phyloP scores from a whole-genome alignment of 176 grass and related monocot genomes.

The Aegilops tauschii region DNA sequence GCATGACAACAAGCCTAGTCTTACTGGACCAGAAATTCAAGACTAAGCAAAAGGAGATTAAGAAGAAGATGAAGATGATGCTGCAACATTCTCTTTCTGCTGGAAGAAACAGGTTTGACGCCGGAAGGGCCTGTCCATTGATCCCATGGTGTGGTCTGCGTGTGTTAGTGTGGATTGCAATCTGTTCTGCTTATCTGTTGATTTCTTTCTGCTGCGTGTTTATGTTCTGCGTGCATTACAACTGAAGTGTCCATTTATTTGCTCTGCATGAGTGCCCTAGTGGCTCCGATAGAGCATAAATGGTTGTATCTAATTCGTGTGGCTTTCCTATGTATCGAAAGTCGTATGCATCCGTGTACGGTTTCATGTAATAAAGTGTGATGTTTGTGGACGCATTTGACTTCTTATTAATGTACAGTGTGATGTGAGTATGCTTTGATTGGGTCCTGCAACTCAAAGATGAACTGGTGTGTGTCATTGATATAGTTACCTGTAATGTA shows the following conservation, averaged over 20 bases:
- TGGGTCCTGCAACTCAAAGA: neutral
- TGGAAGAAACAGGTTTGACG: neutral
- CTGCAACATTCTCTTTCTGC: neutral
- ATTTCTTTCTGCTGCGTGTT: neutral
- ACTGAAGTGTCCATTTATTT: neutral
- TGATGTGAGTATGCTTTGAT: neutral
- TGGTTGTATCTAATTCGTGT: neutral
- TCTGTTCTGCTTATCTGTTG: neutral
- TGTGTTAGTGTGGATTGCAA: neutral
- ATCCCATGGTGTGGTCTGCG: neutral
- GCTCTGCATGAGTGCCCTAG: neutral
- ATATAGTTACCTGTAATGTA: neutral
- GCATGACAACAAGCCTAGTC: neutral
- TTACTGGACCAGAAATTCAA: neutral
- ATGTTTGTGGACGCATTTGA: neutral
- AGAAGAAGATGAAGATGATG: neutral
- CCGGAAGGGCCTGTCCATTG: neutral
- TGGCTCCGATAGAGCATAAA: neutral
- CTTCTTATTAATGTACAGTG: neutral
- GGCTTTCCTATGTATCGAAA: neutral
- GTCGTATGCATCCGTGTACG: neutral
- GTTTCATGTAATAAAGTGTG: neutral
- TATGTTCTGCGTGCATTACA: too few relatives aligned
- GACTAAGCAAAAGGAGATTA: neutral
- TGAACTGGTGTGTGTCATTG: neutral